phyloP scores from a whole-genome alignment of 371 early-diverging fungal species.

The Thermomucor indicae-seudaticae region DNA sequence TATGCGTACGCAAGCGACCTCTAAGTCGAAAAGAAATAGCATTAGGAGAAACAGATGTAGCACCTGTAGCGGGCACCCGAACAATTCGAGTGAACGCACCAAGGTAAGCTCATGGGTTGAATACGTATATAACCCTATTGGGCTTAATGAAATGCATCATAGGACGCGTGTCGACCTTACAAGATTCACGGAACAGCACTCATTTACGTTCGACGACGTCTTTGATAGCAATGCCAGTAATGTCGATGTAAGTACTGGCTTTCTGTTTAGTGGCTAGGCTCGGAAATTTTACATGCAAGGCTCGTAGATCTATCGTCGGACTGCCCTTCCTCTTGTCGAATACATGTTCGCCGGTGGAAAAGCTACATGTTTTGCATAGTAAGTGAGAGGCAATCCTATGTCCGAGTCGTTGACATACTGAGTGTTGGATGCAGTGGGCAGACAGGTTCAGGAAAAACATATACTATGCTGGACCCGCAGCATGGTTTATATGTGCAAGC shows the following conservation, averaged over 20 bases:
- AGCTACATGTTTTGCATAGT: slow-evolving; percentile 99
- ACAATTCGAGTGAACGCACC: slow-evolving; percentile 85
- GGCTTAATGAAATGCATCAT: too few species aligned
- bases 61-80: slow-evolving; percentile 57
- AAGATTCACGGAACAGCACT: slow-evolving; percentile 90
- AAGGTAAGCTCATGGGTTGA: slow-evolving; percentile 52
- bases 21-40: slow-evolving; percentile 78
- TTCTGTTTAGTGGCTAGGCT: too few species aligned
- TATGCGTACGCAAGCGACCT: slow-evolving; percentile 96
- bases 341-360: slow-evolving; percentile 95
- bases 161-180: slow-evolving; percentile 93
- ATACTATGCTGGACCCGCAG: slow-evolving; percentile 92
- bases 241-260: slow-evolving; percentile 63
- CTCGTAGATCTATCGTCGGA: slow-evolving; percentile 76
- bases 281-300: background rate
- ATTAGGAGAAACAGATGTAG: slow-evolving; percentile 80
- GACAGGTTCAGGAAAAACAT: slow-evolving; percentile 96
- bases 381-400: slow-evolving; percentile 11
- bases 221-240: slow-evolving; percentile 84
- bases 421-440: slow-evolving; percentile 70
- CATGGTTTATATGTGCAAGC: slow-evolving; percentile 91
- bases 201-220: slow-evolving; percentile 95
- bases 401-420: background rate
- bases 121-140: too few species aligned
- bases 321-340: slow-evolving; percentile 91